Conservation (phyloP, 2,329 filamentous ascomycete species). For the Teratosphaeria zuluensis region DNA sequence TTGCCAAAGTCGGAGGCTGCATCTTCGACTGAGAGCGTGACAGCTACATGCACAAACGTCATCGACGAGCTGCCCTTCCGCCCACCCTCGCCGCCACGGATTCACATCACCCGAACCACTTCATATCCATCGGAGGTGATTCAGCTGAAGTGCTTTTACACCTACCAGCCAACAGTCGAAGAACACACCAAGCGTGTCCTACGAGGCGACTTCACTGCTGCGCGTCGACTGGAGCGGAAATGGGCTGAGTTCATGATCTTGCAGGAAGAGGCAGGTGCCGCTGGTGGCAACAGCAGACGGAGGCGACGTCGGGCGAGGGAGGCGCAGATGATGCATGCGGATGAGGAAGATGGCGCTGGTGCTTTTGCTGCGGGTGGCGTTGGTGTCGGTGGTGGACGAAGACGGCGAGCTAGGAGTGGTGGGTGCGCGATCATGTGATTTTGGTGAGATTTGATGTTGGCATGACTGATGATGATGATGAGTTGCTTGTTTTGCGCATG, state of each 20-base stretch:
- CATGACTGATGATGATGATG: not conserved
- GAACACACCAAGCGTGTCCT: constrained; percentile 84
- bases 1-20: constrained; percentile 6
- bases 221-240: constrained; percentile 71
- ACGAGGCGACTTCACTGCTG: constrained; percentile 63
- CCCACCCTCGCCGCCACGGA: constrained; percentile 9
- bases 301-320: constrained; percentile 70
- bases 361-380: constrained; percentile 18
- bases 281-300: constrained; percentile 56
- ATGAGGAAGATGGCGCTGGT: constrained; percentile 60
- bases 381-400: constrained; percentile 23
- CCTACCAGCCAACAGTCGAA: constrained; percentile 88
- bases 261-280: constrained; percentile 68
- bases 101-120: constrained; percentile 24
- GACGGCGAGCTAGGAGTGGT: constrained; percentile 39
- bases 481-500: not conserved
- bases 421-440: constrained; percentile 38
- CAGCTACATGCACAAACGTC: constrained; percentile 4
- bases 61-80: not conserved
- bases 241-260: constrained; percentile 95
- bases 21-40: constrained; percentile 12
- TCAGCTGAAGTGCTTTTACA: constrained; percentile 84
- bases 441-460: not conserved
- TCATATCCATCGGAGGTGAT: constrained; percentile 72
- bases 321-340: constrained; percentile 67